A percentile compares a stretch with the other conserved stretches of the same genome.
Evolutionary conservation across 208 protist genomes (phyloP).

Genomic region (Wallacemonas collosoma): DNA sequence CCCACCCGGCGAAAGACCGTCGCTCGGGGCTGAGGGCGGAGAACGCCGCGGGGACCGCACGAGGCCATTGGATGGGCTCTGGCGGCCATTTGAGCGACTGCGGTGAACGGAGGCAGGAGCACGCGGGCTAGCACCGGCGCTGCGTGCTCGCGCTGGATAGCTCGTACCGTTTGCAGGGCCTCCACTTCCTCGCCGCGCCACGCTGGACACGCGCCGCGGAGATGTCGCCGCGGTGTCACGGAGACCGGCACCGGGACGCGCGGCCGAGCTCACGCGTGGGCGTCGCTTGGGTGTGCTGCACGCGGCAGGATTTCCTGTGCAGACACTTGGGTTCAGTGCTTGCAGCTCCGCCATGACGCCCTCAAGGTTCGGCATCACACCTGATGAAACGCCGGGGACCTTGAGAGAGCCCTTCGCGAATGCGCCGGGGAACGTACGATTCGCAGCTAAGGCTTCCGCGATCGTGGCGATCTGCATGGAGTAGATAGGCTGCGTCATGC

Average conservation of each 20-base stretch:
- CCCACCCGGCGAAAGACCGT: slow-evolving; percentile 5
- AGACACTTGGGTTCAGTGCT: slow-evolving; percentile 30
- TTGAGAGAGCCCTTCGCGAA: slow-evolving; percentile 58
- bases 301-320: background rate
- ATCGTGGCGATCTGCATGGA: slow-evolving; percentile 90
- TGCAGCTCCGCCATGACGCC: slow-evolving; percentile 71
- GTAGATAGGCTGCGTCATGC: slow-evolving; percentile 51
- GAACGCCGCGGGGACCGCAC: slow-evolving; percentile 11
- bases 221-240: background rate
- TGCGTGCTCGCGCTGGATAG: background rate
- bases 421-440: slow-evolving; percentile 41
- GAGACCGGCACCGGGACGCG: background rate
- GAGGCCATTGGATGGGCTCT: slow-evolving; percentile 10
- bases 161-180: too few relatives aligned
- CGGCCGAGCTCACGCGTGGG: background rate
- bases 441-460: slow-evolving; percentile 59
- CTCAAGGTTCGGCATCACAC: slow-evolving; percentile 71
- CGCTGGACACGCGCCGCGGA: background rate
- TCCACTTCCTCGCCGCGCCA: background rate
- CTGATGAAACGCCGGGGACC: slow-evolving; percentile 38
- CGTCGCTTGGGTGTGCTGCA: background rate
- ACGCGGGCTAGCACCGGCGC: background rate
- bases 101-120: too few relatives aligned
- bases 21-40: background rate
- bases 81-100: background rate